Evolutionary conservation across 1,139 yeast genomes (phyloP).

Genomic region (Debaryomycetaceae sp.): DNA sequence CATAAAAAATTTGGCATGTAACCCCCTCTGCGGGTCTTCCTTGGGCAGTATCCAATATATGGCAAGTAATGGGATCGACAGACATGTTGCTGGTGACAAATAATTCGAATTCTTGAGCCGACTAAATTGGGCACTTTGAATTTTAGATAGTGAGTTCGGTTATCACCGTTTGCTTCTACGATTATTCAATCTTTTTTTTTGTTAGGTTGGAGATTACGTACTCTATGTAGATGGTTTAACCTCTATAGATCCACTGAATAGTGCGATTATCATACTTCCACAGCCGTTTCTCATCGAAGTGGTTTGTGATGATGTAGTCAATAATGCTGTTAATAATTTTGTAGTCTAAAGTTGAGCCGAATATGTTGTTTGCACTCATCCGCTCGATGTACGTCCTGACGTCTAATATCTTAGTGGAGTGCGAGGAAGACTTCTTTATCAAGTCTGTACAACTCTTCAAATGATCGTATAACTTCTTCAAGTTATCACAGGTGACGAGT

Average conservation of each 20-base stretch:
- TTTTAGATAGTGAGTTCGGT: background rate
- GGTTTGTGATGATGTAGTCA: slow-evolving; percentile 19
- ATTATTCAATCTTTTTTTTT: background rate
- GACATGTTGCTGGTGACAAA: slow-evolving; percentile 14
- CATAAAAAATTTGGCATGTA: slow-evolving; percentile 51
- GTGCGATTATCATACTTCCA: slow-evolving; percentile 24
- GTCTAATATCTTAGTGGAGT: slow-evolving; percentile 8
- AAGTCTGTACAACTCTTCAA: slow-evolving; percentile 14
- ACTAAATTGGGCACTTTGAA: no score
- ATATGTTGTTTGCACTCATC: slow-evolving; percentile 5
- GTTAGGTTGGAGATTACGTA: background rate
- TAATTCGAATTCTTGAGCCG: no score
- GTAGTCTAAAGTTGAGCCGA: slow-evolving; percentile 15
- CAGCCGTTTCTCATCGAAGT: slow-evolving; percentile 11
- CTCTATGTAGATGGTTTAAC: background rate
- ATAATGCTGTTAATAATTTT: slow-evolving; percentile 25
- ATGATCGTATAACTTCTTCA: slow-evolving; percentile 13
- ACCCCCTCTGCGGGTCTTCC: slow-evolving; percentile 79
- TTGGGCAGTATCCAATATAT: slow-evolving; percentile 75
- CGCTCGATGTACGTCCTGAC: slow-evolving; percentile 11
- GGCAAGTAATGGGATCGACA: slow-evolving; percentile 74
- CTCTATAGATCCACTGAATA: slow-evolving; percentile 17
- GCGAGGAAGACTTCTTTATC: slow-evolving; percentile 6
- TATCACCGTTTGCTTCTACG: background rate
- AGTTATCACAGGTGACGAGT: slow-evolving; percentile 14